phyloP scores from a whole-genome alignment of 2,329 filamentous ascomycete genomes.

The Zymoseptoria pseudotritici region DNA sequence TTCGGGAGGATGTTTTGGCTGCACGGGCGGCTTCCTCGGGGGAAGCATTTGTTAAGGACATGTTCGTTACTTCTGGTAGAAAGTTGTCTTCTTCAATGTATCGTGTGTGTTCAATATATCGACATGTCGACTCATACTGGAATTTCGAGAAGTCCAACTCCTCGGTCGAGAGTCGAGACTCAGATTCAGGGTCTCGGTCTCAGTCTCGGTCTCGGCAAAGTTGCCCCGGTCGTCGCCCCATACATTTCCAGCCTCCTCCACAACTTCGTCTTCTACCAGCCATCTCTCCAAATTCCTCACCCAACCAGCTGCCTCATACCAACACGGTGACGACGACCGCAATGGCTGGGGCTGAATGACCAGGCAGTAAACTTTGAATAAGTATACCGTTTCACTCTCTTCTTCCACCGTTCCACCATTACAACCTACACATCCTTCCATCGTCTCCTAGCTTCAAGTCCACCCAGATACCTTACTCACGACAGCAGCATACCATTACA shows the following conservation, averaged over 20 bases:
- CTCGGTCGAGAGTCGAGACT: background rate
- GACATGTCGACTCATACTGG: too few relatives aligned
- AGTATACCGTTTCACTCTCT: conserved; percentile 8
- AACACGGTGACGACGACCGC: background rate
- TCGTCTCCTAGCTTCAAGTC: background rate
- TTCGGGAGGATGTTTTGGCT: conserved; percentile 74
- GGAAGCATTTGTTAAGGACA: conserved; percentile 85
- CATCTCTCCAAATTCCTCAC: background rate
- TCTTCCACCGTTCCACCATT: background rate
- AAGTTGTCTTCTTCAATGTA: background rate
- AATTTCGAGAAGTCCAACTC: background rate
- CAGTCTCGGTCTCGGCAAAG: too few relatives aligned
- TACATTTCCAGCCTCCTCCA: too few relatives aligned
- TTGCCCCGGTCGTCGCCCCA: too few relatives aligned
- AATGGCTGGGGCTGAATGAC: background rate
- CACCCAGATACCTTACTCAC: background rate
- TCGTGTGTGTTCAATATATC: background rate
- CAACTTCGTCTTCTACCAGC: background rate
- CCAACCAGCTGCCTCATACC: background rate
- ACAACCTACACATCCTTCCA: background rate
- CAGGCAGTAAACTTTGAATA: background rate
- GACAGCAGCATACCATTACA: conserved; percentile 1
- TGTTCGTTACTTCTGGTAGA: conserved; percentile 30
- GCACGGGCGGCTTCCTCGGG: conserved; percentile 68
- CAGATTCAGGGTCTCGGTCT: background rate